Conservation (phyloP, 768 basidiomycete species). For the Hemileccinum rubropunctum region DNA sequence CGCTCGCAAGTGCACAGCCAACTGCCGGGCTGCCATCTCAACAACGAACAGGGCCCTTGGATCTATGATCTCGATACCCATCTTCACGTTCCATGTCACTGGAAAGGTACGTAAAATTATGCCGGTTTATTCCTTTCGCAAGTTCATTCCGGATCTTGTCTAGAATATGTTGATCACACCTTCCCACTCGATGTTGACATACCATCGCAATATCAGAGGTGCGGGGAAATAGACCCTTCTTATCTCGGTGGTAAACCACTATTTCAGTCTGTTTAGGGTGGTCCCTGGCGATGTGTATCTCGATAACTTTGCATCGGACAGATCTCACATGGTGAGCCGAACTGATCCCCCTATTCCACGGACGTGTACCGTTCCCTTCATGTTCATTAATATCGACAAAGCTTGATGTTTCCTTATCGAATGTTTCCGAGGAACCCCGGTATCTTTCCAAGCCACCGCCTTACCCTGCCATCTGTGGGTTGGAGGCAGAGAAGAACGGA, state of each 20-base stretch:
- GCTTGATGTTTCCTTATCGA: slow-evolving; percentile 4
- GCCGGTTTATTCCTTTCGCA: slow-evolving; percentile 1
- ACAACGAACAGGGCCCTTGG: slow-evolving; percentile 39
- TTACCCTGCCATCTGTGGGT: slow-evolving; percentile 50
- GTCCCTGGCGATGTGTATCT: slow-evolving; percentile 51
- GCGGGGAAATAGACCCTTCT: slow-evolving; percentile 7
- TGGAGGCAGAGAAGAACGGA: slow-evolving; percentile 35
- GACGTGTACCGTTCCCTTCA: neutral
- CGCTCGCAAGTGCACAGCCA: slow-evolving; percentile 10
- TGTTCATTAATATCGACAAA: slow-evolving; percentile 1
- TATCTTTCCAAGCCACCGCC: slow-evolving; percentile 48
- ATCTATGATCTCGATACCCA: slow-evolving; percentile 69
- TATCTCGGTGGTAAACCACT: slow-evolving; percentile 6
- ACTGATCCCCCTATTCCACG: slow-evolving; percentile 10
- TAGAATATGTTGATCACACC: slow-evolving; percentile 47
- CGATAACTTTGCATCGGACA: slow-evolving; percentile 66
- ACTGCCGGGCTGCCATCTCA: neutral
- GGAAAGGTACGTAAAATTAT: slow-evolving; percentile 40
- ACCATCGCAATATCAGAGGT: slow-evolving; percentile 45
- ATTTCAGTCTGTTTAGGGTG: slow-evolving; percentile 57
- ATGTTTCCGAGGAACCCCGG: slow-evolving; percentile 9
- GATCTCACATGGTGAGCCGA: slow-evolving; percentile 66
- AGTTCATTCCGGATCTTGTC: slow-evolving; percentile 18
- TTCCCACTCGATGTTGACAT: slow-evolving; percentile 36
- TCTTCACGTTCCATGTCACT: slow-evolving; percentile 49